Base-by-base conservation (phyloP, 2,329 filamentous ascomycete genomes). In the Trichoderma endophyticum region DNA sequence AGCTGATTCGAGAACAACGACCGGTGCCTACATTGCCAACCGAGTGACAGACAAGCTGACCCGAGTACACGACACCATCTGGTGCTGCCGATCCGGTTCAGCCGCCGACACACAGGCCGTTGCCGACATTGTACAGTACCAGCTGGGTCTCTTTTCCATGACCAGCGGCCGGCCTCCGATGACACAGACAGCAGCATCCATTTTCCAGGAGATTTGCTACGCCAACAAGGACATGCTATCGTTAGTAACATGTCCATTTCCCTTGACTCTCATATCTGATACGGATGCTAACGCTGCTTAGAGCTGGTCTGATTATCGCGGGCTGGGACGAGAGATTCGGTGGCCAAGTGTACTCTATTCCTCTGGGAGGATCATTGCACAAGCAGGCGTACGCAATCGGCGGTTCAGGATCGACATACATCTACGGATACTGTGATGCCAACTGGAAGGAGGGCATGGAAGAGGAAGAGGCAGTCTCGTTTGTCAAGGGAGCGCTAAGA, bases 31-130 rank as follows among this genome's bases (percentile, higher is more conserved):
- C 88, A 98, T 99, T 81, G 96, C 96, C 78, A 99, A 99, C 84
- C 92, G 96, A 87, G 96, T 99, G 76, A 99, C 96, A 75, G 96
- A 99, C 88, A 99, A 99, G 88, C 91, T 99, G 81, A 99, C 96
- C 79, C 93, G 95, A 86, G 95, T 99, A 73, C 93, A 97, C 85
- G 96, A 99, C 83, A 98, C 95, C 73, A 98, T 99, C 84, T 99
- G 96, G 96, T 99, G 96, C 86, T 99, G 96, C 86, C 92, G 96
- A 79, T 98, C 96, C 73, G 96, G 96, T 66, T 99, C 96, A 30
- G 96, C 96, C 36, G 96, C 96, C 76, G 96, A 99, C 81, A 99
- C 96, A 73, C 96, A 99, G 84, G 96, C 96, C 64, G 94, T 99
- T 63, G 96, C 96, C 73, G 96, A 99, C 80, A 98, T 99, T 78